Evolutionary conservation across 1,284 basidiomycete genomes (phyloP).

Genomic region (Ceratobasidium sp.): DNA sequence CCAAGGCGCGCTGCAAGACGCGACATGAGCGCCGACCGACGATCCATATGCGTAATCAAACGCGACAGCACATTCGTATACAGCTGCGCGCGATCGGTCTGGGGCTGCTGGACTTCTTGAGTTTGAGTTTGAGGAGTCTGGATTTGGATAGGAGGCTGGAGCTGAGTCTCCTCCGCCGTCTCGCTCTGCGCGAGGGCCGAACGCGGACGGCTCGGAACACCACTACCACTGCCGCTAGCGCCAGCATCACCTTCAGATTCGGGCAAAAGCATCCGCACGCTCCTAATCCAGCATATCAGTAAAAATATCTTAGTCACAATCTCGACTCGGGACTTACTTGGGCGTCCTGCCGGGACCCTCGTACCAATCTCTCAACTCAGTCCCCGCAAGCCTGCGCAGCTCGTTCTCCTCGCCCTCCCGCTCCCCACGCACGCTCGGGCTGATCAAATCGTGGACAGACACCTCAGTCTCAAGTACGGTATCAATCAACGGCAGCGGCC

Average conservation of each 20-base stretch:
- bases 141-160: slow-evolving; percentile 13
- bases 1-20: slow-evolving; percentile 37
- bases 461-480: slow-evolving; percentile 14
- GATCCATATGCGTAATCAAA: slow-evolving; percentile 36
- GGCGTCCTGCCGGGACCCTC: slow-evolving; percentile 25
- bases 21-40: slow-evolving; percentile 39
- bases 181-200: slow-evolving; percentile 29
- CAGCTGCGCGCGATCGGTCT: slow-evolving; percentile 21
- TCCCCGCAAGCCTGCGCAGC: slow-evolving; percentile 23
- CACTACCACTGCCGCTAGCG: neutral
- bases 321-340: slow-evolving; percentile 20
- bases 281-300: slow-evolving; percentile 11
- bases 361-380: slow-evolving; percentile 38
- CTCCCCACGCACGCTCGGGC: slow-evolving; percentile 23
- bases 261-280: slow-evolving; percentile 35
- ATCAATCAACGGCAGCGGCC: slow-evolving; percentile 18
- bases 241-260: slow-evolving; percentile 1
- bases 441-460: slow-evolving; percentile 39
- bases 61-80: slow-evolving; percentile 30
- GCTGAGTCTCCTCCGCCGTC: neutral
- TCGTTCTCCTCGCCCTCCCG: slow-evolving; percentile 6
- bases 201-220: slow-evolving; percentile 3
- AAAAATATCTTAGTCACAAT: neutral
- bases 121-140: neutral
- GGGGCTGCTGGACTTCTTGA: slow-evolving; percentile 31